Evolutionary conservation across 805 yeast species (phyloP).

Genomic region (Ogataea polymorpha): DNA sequence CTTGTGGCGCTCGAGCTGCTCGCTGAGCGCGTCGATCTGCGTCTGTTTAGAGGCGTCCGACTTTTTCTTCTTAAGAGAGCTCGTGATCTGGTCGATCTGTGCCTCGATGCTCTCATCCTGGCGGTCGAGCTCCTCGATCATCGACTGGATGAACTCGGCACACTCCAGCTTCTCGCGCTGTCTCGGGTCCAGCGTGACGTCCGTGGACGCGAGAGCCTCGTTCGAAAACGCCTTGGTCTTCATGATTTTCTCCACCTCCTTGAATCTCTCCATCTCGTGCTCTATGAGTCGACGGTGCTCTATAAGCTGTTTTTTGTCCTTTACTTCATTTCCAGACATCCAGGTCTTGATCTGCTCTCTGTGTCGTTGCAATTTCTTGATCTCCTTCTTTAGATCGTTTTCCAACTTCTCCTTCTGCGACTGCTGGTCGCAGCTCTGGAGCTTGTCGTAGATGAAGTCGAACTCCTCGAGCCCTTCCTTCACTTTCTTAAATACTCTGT

Average conservation of each 20-base stretch:
- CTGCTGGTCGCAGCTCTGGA: conserved; percentile 73
- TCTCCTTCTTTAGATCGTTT: conserved; percentile 87
- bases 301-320: conserved; percentile 76
- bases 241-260: conserved; percentile 88
- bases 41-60: conserved; percentile 51
- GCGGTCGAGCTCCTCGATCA: conserved; percentile 74
- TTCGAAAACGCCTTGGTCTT: conserved; percentile 92
- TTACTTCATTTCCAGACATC: conserved; percentile 87
- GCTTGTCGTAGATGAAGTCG: conserved; percentile 82
- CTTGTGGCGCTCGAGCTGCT: conserved; percentile 66
- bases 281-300: conserved; percentile 74
- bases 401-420: conserved; percentile 94
- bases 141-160: conserved; percentile 61
- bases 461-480: conserved; percentile 86
- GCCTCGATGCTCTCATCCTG: conserved; percentile 81
- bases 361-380: conserved; percentile 87
- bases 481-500: conserved; percentile 87
- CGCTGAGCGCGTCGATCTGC: conserved; percentile 60
- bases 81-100: conserved; percentile 54
- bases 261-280: conserved; percentile 90
- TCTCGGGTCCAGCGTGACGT: conserved; percentile 67
- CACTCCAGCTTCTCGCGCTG: conserved; percentile 78
- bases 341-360: conserved; percentile 95
- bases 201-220: conserved; percentile 71
- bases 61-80: conserved; percentile 54